Evolutionary conservation across 1,284 basidiomycete species (phyloP).

Genomic region (Leccinum pachyderme): DNA sequence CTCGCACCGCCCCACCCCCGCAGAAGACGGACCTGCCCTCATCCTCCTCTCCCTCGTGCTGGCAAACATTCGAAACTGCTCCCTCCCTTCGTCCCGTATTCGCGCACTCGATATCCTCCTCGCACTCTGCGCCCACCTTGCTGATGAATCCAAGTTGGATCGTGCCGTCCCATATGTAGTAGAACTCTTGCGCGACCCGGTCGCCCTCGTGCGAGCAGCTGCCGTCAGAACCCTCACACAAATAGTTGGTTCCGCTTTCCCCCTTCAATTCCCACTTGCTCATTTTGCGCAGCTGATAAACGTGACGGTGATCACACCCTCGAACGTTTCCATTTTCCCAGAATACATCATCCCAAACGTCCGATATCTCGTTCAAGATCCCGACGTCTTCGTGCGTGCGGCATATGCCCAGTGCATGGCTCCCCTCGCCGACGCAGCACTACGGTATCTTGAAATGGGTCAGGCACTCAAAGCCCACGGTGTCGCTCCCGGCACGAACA

Average conservation of each 20-base stretch:
- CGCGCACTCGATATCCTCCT: constrained; percentile 87
- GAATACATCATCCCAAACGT: constrained; percentile 96
- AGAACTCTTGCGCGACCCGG: constrained; percentile 84
- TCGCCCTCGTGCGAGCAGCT: constrained; percentile 75
- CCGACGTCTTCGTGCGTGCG: constrained; percentile 81
- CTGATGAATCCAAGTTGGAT: constrained; percentile 95
- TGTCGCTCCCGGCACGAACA: constrained; percentile 40
- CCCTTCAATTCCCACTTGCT: neutral
- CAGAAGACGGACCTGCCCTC: constrained; percentile 80
- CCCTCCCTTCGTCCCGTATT: constrained; percentile 83
- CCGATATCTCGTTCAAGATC: constrained; percentile 77
- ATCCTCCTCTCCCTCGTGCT: constrained; percentile 84
- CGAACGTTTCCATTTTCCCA: constrained; percentile 82
- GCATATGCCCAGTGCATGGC: constrained; percentile 89
- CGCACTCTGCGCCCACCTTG: constrained; percentile 79
- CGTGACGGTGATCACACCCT: constrained; percentile 85
- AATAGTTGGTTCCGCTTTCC: constrained; percentile 48
- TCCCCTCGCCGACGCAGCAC: constrained; percentile 77
- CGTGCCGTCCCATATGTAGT: constrained; percentile 84
- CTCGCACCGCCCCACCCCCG: constrained; percentile 48
- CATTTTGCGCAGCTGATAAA: constrained; percentile 67
- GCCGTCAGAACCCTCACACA: constrained; percentile 83
- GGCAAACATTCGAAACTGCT: constrained; percentile 88
- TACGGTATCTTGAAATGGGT: constrained; percentile 84
- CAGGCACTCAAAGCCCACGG: constrained; percentile 70